Base-by-base conservation (phyloP, 768 basidiomycete genomes). In the Daedaleopsis sinensis region DNA sequence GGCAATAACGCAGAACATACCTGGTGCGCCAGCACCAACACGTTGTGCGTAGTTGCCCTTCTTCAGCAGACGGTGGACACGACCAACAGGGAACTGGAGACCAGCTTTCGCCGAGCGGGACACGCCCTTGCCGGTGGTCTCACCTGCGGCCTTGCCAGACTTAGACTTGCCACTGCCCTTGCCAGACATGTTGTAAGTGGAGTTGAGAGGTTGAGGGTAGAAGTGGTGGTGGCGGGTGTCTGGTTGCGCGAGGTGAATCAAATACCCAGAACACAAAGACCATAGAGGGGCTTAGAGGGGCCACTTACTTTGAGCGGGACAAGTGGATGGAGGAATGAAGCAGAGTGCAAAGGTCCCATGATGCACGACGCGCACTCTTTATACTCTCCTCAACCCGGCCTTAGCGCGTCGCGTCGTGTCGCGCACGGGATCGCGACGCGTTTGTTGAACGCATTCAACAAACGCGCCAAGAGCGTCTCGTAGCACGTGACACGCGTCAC, bases 41-140 rank as follows among this genome's bases (percentile, higher is more conserved):
- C 94, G 91, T 71, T 88, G 88, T 36, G 91, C 89, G 67, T 92
- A 93, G 79, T 91, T 91, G 62, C 91, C 91, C 74, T 83, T 84
- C 82, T 94, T 92, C 70, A 96, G 76, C 64, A 91, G 83, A 82
- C 93, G 89, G 75, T 94, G 93, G 69, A 95, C 88, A 87, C 94
- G 91, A 79, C 94, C 92, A 69, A 96, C 94, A 47, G 94, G 94
- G 79, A 91, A 91, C 75, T 91, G 90, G 56, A 91, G 87, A 57
- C 90, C 90, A 48, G 90, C 89, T 70, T 84, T 86, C 36, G 87
- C 82, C 8, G 89, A 90, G 64, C 90, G 90, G 1, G 89, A 89
- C 61, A 84, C 82, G 15, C 82, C 77, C 73, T 85, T 90, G 71
- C 63, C 61, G 16, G 70, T 71, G 8, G 79, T 79, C 39, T 69